phyloP scores from a whole-genome alignment of 805 yeast genomes.

The Cyberlindnera meyerae region DNA sequence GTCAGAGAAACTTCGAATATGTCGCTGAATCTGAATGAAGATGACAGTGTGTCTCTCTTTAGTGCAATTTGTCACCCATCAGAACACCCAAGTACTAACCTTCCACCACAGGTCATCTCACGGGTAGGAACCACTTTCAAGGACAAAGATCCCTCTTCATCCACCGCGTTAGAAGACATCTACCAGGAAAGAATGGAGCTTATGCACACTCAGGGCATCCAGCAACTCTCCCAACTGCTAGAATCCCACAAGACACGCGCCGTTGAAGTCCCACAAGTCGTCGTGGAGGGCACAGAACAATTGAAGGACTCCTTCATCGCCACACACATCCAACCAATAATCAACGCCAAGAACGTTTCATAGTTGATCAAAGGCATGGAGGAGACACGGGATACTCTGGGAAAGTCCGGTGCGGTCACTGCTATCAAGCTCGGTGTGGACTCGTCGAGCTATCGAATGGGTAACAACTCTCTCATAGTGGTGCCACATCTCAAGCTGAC shows the following conservation, averaged over 20 bases:
- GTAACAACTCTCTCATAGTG: conserved; percentile 20
- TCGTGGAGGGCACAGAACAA: conserved; percentile 42
- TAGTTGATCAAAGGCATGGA: conserved; percentile 40
- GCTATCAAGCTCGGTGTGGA: conserved; percentile 35
- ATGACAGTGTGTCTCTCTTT: conserved; percentile 10
- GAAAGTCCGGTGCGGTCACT: conserved; percentile 39
- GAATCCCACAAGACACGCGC: conserved; percentile 35
- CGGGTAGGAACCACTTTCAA: conserved; percentile 22
- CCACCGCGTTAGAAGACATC: conserved; percentile 16
- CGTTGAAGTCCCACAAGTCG: conserved; percentile 38
- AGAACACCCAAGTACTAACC: background rate
- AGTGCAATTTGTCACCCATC: too few relatives aligned
- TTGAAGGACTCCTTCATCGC: conserved; percentile 43
- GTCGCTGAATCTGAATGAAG: conserved; percentile 7
- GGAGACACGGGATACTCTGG: conserved; percentile 37
- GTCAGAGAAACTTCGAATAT: background rate
- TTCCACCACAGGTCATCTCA: conserved; percentile 16
- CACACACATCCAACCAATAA: conserved; percentile 44
- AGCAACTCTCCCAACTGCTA: conserved; percentile 26
- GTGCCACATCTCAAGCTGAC: conserved; percentile 29
- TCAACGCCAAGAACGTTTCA: conserved; percentile 37
- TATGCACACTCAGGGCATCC: conserved; percentile 26
- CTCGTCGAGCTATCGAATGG: conserved; percentile 1
- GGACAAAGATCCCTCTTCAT: conserved; percentile 10
- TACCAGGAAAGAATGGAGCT: conserved; percentile 27